A percentile compares a stretch with the other conserved stretches of the same genome.
phyloP scores from a whole-genome alignment of 2,329 filamentous ascomycete genomes.

The Fusarium nematophilum region DNA sequence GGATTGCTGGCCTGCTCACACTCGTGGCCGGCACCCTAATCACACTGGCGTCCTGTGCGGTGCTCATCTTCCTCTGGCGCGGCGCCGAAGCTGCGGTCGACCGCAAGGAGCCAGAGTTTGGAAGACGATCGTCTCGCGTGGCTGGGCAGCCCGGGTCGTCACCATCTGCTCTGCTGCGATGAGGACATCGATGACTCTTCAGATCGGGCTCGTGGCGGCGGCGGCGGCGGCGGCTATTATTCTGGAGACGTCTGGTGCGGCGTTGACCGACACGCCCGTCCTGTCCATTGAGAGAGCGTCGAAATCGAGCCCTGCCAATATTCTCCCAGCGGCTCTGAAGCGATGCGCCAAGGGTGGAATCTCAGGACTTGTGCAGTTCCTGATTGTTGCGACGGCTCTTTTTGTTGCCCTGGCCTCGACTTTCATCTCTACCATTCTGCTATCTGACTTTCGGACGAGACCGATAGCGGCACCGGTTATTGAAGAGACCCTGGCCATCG shows the following conservation, averaged over 20 bases:
- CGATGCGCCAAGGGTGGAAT: rapidly evolving
- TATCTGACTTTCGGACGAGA: conserved; percentile 24
- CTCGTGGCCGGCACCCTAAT: neutral
- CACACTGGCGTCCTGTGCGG: neutral
- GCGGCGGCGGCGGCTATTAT: conserved; percentile 20
- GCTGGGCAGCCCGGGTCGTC: neutral
- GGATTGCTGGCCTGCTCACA: neutral
- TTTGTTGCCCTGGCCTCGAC: neutral
- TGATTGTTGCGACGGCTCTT: neutral
- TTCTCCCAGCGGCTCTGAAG: conserved; percentile 11
- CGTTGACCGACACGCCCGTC: neutral
- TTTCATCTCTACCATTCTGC: conserved; percentile 17
- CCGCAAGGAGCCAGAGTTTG: neutral
- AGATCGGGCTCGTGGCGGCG: conserved; percentile 3
- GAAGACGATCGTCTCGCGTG: conserved; percentile 6
- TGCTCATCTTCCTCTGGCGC: too few relatives aligned
- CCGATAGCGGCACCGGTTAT: neutral
- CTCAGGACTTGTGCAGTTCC: neutral
- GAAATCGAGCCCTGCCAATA: too few relatives aligned
- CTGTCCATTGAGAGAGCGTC: conserved; percentile 9
- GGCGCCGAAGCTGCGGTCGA: neutral
- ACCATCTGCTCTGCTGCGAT: conserved; percentile 24
- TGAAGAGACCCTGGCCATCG: neutral
- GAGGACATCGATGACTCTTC: neutral
- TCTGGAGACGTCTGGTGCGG: conserved; percentile 4